Conservation (phyloP, 441 rosid species). For the Dalechampia spathulata region DNA sequence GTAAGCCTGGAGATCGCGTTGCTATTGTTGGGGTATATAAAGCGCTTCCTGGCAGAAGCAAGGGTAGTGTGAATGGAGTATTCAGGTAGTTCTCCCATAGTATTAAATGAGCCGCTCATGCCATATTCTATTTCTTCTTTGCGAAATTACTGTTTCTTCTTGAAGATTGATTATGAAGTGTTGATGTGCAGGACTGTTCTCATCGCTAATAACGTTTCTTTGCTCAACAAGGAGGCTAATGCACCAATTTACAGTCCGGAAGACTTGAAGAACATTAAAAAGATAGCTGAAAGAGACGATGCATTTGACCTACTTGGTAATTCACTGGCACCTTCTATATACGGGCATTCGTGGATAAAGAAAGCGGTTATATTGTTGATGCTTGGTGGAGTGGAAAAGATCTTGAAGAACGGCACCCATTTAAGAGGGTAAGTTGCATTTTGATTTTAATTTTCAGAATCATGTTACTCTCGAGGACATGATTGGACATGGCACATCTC, state of each 20-base stretch:
- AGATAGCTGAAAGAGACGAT: constrained; percentile 84
- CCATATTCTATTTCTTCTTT: constrained; percentile 1
- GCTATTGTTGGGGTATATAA: constrained; percentile 85
- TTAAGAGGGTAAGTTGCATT: constrained; percentile 75
- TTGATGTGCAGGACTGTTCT: constrained; percentile 69
- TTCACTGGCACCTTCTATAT: constrained; percentile 95
- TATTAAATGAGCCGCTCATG: not conserved
- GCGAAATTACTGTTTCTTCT: constrained; percentile 9
- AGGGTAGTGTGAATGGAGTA: constrained; percentile 96
- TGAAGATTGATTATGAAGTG: constrained; percentile 15
- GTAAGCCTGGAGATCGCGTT: constrained; percentile 99
- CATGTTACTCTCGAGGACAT: not conserved
- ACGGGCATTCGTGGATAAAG: constrained; percentile 97
- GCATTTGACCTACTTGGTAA: constrained; percentile 79
- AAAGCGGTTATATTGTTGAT: constrained; percentile 87
- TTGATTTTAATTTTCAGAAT: not conserved
- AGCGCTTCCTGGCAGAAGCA: constrained; percentile 90
- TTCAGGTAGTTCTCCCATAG: constrained; percentile 51
- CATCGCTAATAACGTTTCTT: constrained; percentile 75
- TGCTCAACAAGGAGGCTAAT: constrained; percentile 95
- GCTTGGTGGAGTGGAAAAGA: constrained; percentile 97
- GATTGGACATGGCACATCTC: not conserved
- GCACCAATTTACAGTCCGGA: constrained; percentile 79
- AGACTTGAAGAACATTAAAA: constrained; percentile 75
- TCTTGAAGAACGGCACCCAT: constrained; percentile 90